phyloP scores from a whole-genome alignment of 2,329 filamentous ascomycete genomes.

The Periconia sp. region DNA sequence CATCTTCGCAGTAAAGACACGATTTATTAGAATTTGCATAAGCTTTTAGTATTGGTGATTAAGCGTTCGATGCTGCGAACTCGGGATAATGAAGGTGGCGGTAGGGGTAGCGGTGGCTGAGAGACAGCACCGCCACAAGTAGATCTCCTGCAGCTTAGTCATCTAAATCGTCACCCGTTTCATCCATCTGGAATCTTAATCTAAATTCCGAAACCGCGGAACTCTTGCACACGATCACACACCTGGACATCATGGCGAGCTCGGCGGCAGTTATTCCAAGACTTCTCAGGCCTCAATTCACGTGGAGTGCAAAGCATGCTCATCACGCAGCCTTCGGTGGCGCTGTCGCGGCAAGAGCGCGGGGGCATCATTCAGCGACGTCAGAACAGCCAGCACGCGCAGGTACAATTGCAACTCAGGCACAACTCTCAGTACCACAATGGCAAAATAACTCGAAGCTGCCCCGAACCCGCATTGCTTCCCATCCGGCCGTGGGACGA shows the following conservation, averaged over 20 bases:
- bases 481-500: conserved; percentile 20
- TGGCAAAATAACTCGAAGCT: conserved; percentile 2
- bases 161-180: neutral
- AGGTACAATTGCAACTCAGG: conserved; percentile 9
- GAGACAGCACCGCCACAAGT: neutral
- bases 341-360: conserved; percentile 17
- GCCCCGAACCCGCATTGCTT: conserved; percentile 2
- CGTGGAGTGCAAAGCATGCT: conserved; percentile 34
- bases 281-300: conserved; percentile 41
- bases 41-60: too few relatives aligned
- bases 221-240: conserved; percentile 5
- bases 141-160: neutral
- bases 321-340: conserved; percentile 18
- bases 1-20: too few relatives aligned
- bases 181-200: neutral
- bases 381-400: conserved; percentile 13
- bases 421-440: conserved; percentile 7
- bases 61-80: too few relatives aligned
- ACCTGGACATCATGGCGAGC: conserved; percentile 28
- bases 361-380: conserved; percentile 14
- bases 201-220: conserved; percentile 2
- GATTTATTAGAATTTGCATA: too few relatives aligned
- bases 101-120: neutral
- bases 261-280: conserved; percentile 37
- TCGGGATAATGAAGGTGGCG: too few relatives aligned